Percentiles rank a stretch among this genome's conserved stretches.
phyloP scores from a whole-genome alignment of 305 asterid species.

The Ajuga reptans region DNA sequence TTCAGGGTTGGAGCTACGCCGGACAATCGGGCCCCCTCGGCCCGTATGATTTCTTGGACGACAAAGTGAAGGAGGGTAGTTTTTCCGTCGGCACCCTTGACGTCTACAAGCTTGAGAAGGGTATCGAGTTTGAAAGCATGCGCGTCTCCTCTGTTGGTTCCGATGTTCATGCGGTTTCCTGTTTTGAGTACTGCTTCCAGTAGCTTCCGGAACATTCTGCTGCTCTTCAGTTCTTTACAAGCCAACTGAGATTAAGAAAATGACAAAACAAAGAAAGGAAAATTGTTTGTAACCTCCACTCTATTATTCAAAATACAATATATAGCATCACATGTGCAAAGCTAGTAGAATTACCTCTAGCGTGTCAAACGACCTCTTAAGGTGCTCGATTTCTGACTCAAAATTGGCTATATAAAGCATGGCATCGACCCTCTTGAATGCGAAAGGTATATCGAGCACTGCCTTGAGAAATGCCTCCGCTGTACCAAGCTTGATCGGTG shows the following conservation, averaged over 20 bases:
- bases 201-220: constrained; percentile 70
- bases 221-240: constrained; percentile 68
- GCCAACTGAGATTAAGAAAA: constrained; percentile 46
- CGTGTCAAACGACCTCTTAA: constrained; percentile 61
- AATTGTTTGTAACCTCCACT: neutral
- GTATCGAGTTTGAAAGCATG: constrained; percentile 81
- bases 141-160: constrained; percentile 79
- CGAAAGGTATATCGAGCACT: constrained; percentile 63
- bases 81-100: constrained; percentile 72
- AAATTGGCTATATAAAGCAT: constrained; percentile 63
- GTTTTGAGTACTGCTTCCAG: constrained; percentile 85
- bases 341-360: constrained; percentile 46
- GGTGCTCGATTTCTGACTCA: constrained; percentile 59
- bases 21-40: constrained; percentile 60
- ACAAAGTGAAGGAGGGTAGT: constrained; percentile 84
- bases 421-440: constrained; percentile 73
- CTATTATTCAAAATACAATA: too few species aligned
- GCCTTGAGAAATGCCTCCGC: constrained; percentile 80
- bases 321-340: too few species aligned
- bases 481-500: constrained; percentile 50
- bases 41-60: constrained; percentile 68
- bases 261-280: neutral
- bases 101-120: constrained; percentile 70
- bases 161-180: constrained; percentile 75
- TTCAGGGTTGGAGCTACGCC: constrained; percentile 24